Percentiles rank a stretch among this genome's conserved stretches.
These are phyloP conservation scores for Coemansia erecta DNA, from an alignment of 192 early-diverging fungal genomes.

Conservation along the genomic window DNA sequence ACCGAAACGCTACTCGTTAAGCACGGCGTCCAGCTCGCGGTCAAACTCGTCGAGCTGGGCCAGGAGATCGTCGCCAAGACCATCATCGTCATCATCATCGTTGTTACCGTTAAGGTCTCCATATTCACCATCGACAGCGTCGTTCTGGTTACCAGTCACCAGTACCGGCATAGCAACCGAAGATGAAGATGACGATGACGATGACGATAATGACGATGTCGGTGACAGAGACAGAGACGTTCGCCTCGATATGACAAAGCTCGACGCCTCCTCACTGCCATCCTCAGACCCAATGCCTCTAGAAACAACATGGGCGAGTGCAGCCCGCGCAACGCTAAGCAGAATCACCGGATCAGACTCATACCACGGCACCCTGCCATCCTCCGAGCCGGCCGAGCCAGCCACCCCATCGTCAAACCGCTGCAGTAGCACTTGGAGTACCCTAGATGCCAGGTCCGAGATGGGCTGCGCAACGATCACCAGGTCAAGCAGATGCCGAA, in stretches of 20 bases:
- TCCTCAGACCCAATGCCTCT: not conserved
- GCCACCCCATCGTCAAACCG: slow-evolving; percentile 27
- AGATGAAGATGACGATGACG: not conserved
- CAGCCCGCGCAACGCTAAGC: slow-evolving; percentile 15
- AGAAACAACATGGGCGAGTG: slow-evolving; percentile 24
- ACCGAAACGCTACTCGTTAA: not conserved
- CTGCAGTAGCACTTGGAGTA: slow-evolving; percentile 31
- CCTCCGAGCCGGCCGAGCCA: not conserved
- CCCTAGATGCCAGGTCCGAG: slow-evolving; percentile 33
- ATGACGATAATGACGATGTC: no score
- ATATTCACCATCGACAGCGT: not conserved
- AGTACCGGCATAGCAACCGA: not conserved
- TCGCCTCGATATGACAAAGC: not conserved
- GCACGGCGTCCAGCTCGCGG: slow-evolving; percentile 38
- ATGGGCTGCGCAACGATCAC: slow-evolving; percentile 34
- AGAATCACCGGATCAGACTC: slow-evolving; percentile 25
- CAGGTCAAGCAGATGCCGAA: slow-evolving; percentile 38
- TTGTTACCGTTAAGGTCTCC: no score
- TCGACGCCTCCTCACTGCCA: not conserved
- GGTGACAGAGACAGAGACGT: not conserved
- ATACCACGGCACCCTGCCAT: slow-evolving; percentile 22
- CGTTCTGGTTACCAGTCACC: not conserved
- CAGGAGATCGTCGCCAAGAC: slow-evolving; percentile 17
- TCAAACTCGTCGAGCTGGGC: slow-evolving; percentile 52
- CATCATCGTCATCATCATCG: not conserved